Conservation (phyloP, 2,329 filamentous ascomycete genomes). For the Escovopsis sp. region DNA sequence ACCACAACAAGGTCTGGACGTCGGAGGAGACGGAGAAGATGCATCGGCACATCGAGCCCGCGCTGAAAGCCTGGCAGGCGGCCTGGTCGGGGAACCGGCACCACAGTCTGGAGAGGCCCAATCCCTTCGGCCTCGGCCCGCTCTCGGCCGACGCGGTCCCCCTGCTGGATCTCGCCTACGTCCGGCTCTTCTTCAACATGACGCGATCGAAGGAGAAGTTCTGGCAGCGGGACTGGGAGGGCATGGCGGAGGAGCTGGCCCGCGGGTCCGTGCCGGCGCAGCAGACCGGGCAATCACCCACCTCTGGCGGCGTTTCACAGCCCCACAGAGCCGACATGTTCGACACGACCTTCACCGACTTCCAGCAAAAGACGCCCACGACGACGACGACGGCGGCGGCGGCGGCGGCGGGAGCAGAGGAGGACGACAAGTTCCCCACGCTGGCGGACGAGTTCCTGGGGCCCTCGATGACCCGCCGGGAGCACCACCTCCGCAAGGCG, state of each 20-base stretch:
- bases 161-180: slow-evolving; percentile 79
- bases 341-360: slow-evolving; percentile 36
- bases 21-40: slow-evolving; percentile 87
- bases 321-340: slow-evolving; percentile 28
- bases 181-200: slow-evolving; percentile 86
- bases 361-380: slow-evolving; percentile 33
- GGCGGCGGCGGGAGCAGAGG: too few relatives aligned
- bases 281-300: slow-evolving; percentile 25
- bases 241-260: slow-evolving; percentile 76
- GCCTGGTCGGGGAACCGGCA: slow-evolving; percentile 81
- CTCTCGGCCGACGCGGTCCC: slow-evolving; percentile 85
- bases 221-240: slow-evolving; percentile 87
- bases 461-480: slow-evolving; percentile 51
- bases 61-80: slow-evolving; percentile 83
- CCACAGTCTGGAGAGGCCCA: slow-evolving; percentile 72
- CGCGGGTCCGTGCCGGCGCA: slow-evolving; percentile 62
- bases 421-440: slow-evolving; percentile 23
- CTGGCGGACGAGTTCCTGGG: slow-evolving; percentile 12
- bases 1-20: slow-evolving; percentile 81
- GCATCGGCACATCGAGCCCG: slow-evolving; percentile 89
- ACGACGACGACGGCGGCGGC: slow-evolving; percentile 15
- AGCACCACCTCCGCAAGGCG: slow-evolving; percentile 83
- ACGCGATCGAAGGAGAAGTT: slow-evolving; percentile 83
- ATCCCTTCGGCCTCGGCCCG: slow-evolving; percentile 67
- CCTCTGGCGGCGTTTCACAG: slow-evolving; percentile 30